phyloP scores from a whole-genome alignment of 1,284 basidiomycete genomes.

The Ceratobasidium sp. region DNA sequence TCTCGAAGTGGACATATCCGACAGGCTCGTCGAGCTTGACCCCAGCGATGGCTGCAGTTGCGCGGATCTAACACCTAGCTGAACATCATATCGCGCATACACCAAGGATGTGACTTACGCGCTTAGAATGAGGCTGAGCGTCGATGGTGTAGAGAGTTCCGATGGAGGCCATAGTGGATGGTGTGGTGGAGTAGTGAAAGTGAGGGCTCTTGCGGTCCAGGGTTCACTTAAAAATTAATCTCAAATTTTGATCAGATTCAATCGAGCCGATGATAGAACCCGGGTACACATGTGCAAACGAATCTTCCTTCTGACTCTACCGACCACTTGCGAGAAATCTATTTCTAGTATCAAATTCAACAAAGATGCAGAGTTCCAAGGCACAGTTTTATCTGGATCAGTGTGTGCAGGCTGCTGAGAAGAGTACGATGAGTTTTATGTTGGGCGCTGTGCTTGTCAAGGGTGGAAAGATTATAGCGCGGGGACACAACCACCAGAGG shows the following conservation, averaged over 20 bases:
- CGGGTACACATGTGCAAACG: constrained; percentile 33
- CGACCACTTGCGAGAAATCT: background rate
- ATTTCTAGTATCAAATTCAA: no score
- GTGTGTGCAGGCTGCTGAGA: constrained; percentile 66
- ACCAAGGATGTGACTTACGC: constrained; percentile 61
- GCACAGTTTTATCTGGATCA: constrained; percentile 51
- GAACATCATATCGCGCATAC: constrained; percentile 6
- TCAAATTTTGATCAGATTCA: constrained; percentile 42
- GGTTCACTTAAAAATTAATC: constrained; percentile 45
- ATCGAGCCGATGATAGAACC: constrained; percentile 31
- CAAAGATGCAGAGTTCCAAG: constrained; percentile 40
- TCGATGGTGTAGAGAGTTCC: constrained; percentile 73
- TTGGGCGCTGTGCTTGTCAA: constrained; percentile 70
- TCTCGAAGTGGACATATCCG: constrained; percentile 73
- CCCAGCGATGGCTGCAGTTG: constrained; percentile 79
- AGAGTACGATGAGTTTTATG: constrained; percentile 68
- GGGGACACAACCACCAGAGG: constrained; percentile 67
- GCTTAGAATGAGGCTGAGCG: constrained; percentile 62
- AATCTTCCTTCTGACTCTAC: constrained; percentile 24
- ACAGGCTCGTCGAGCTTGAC: constrained; percentile 73
- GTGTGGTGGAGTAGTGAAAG: constrained; percentile 13
- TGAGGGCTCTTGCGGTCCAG: constrained; percentile 35
- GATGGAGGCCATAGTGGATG: constrained; percentile 62
- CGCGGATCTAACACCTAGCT: constrained; percentile 68
- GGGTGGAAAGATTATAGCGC: constrained; percentile 69